phyloP scores from a whole-genome alignment of 129 eudicot genomes.

The Flaveria ramosissima region DNA sequence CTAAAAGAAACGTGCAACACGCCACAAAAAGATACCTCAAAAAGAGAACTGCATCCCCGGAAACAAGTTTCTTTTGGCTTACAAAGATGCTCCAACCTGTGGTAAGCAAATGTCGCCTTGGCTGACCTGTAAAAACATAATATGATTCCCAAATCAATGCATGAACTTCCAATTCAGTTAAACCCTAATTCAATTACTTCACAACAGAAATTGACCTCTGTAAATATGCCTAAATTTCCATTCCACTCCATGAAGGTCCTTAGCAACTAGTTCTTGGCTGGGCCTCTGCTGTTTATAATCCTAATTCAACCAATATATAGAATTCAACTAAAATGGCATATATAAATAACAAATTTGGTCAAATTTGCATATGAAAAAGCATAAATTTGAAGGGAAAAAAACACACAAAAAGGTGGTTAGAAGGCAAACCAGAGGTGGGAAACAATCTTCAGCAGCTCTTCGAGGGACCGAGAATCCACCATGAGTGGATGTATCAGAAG shows the following conservation, averaged over 20 bases:
- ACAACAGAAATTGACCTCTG: constrained; percentile 57
- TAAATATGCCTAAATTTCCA: constrained; percentile 95
- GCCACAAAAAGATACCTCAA: constrained; percentile 56
- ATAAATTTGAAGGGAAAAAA: not conserved
- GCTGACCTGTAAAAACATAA: constrained; percentile 68
- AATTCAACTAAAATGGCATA: constrained; percentile 8
- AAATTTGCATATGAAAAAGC: constrained; percentile 5
- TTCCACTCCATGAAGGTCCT: constrained; percentile 93
- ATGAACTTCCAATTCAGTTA: not conserved
- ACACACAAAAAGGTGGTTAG: constrained; percentile 12
- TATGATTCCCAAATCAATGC: constrained; percentile 9
- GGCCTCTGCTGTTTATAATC: constrained; percentile 93
- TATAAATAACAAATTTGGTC: constrained; percentile 2
- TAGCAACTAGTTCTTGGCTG: constrained; percentile 88
- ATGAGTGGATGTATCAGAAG: constrained; percentile 96
- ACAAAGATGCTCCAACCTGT: constrained; percentile 98
- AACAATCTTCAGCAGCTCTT: constrained; percentile 86
- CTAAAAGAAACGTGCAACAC: not conserved
- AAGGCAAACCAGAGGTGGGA: constrained; percentile 69
- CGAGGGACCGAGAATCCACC: constrained; percentile 98
- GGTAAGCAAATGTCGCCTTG: constrained; percentile 95
- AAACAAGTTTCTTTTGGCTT: constrained; percentile 86
- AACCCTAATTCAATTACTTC: constrained; percentile 8
- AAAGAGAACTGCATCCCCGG: constrained; percentile 97
- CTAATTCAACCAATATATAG: constrained; percentile 36